phyloP scores from a whole-genome alignment of 2,329 filamentous ascomycete genomes.

The Stagonosporopsis cucurbitacearum region DNA sequence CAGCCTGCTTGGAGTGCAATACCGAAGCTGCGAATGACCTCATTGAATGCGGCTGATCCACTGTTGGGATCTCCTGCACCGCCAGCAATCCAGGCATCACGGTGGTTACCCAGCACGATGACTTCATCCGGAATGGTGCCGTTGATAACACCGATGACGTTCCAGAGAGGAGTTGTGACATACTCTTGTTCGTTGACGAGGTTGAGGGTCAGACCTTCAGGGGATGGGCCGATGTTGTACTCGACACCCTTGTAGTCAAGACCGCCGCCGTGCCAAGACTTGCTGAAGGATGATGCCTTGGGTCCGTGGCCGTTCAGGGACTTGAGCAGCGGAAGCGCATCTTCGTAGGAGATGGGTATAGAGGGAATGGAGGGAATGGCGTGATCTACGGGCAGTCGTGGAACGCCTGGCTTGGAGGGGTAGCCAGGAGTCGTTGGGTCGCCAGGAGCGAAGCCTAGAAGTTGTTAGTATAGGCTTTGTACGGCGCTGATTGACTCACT shows the following conservation, averaged over 20 bases:
- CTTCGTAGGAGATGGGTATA: constrained; percentile 84
- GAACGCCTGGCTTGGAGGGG: constrained; percentile 86
- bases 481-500: constrained; percentile 41
- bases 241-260: constrained; percentile 80
- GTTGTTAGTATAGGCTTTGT: constrained; percentile 17
- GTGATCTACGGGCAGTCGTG: constrained; percentile 72
- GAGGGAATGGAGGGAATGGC: constrained; percentile 87
- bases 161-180: constrained; percentile 60
- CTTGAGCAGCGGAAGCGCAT: constrained; percentile 86
- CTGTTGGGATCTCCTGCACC: constrained; percentile 84
- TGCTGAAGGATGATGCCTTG: constrained; percentile 73
- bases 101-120: constrained; percentile 88
- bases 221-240: constrained; percentile 85
- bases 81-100: constrained; percentile 89
- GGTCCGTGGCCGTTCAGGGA: constrained; percentile 90
- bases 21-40: constrained; percentile 78
- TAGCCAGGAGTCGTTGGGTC: constrained; percentile 94
- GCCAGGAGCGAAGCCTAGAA: constrained; percentile 64
- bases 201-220: constrained; percentile 66
- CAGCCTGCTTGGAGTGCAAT: constrained; percentile 74
- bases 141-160: constrained; percentile 91
- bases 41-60: constrained; percentile 79
- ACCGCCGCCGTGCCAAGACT: constrained; percentile 75
- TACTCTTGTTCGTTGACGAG: constrained; percentile 59
- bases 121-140: constrained; percentile 85